Conservation (phyloP, 1,284 basidiomycete genomes). For the Cutaneotrichosporon cavernicola region DNA sequence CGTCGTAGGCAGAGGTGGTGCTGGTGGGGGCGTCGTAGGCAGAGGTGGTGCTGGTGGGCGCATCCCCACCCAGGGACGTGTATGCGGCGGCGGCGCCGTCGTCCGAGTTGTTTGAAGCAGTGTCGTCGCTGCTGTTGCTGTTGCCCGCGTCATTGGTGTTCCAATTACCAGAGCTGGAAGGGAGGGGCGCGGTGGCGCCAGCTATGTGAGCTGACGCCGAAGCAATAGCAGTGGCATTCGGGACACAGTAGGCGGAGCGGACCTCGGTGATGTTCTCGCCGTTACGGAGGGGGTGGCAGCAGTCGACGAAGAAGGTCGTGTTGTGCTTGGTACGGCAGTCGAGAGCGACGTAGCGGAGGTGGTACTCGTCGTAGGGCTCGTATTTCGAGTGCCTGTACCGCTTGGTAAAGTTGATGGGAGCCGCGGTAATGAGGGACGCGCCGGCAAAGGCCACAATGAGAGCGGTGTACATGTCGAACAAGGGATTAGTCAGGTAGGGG, state of each 20-base stretch:
- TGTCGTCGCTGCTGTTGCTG: slow-evolving; percentile 10
- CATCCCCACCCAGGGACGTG: slow-evolving; percentile 9
- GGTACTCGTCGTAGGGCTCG: slow-evolving; percentile 64
- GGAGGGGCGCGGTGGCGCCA: slow-evolving; percentile 23
- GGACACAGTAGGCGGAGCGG: slow-evolving; percentile 61
- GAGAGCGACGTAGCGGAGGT: slow-evolving; percentile 63
- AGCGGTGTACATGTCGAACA: not conserved
- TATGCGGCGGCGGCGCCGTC: slow-evolving; percentile 3
- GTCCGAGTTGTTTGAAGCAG: not conserved
- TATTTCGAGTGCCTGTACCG: slow-evolving; percentile 40
- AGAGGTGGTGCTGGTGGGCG: not conserved
- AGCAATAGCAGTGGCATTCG: slow-evolving; percentile 38
- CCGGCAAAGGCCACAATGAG: slow-evolving; percentile 51
- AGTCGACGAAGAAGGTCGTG: slow-evolving; percentile 61
- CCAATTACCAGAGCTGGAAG: slow-evolving; percentile 16
- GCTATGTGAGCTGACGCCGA: slow-evolving; percentile 31
- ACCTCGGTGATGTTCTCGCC: slow-evolving; percentile 57
- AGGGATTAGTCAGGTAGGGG: not conserved
- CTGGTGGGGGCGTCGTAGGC: not conserved
- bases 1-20: not conserved
- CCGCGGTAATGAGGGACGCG: slow-evolving; percentile 58
- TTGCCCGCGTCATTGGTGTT: slow-evolving; percentile 19
- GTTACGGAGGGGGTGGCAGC: slow-evolving; percentile 60
- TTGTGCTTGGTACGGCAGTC: slow-evolving; percentile 61
- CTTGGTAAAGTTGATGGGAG: slow-evolving; percentile 55